phyloP scores from a whole-genome alignment of 139 green algal genomes.

The Astrephomene gubernaculifera region DNA sequence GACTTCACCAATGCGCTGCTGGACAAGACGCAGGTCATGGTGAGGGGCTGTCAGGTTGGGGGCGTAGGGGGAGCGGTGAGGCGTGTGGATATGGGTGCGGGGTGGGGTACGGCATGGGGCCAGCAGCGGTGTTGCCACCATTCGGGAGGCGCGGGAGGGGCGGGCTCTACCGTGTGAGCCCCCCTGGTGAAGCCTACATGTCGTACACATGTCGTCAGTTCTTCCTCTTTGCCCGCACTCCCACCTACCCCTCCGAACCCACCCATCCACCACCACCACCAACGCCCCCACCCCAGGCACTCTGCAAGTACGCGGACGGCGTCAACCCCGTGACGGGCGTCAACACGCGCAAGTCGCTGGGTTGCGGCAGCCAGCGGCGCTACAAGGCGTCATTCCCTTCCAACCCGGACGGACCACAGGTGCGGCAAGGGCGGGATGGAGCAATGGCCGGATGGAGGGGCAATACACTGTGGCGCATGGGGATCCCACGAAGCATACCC shows the following conservation, averaged over 20 bases:
- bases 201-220: no score
- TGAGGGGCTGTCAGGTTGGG: slow-evolving; percentile 19
- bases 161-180: no score
- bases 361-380: slow-evolving; percentile 73
- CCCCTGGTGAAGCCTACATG: no score
- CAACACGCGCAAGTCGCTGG: slow-evolving; percentile 86
- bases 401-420: slow-evolving; percentile 81
- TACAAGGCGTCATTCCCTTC: slow-evolving; percentile 61
- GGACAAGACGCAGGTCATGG: slow-evolving; percentile 90
- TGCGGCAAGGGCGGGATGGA: background rate
- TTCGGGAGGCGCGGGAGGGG: no score
- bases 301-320: slow-evolving; percentile 91
- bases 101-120: background rate
- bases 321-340: slow-evolving; percentile 84
- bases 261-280: no score
- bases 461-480: no score
- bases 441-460: no score
- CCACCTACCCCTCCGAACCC: no score
- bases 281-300: slow-evolving; percentile 50
- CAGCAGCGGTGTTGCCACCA: no score
- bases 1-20: slow-evolving; percentile 97
- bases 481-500: no score
- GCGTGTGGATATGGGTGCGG: background rate
- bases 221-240: no score
- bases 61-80: background rate